Evolutionary conservation across 2,329 filamentous ascomycete genomes (phyloP), one percentile per base, ranked within the genome.

Genomic region (Pezicula neosporulosa): DNA sequence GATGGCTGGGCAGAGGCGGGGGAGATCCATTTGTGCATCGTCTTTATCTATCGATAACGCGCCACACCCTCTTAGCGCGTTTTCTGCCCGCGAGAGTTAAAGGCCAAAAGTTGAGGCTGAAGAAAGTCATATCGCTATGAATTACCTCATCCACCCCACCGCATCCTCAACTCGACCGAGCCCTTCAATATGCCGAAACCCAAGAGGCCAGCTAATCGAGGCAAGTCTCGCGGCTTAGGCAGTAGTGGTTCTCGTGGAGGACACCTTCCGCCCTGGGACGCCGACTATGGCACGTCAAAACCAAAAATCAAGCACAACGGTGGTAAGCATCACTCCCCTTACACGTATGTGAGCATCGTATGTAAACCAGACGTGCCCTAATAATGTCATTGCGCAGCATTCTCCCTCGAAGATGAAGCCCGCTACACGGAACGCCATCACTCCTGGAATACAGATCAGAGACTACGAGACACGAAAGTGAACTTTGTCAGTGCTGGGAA

Each of bases 401-500:
- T 65, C 46, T 64, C 65, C 10, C 48, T 86, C 65, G 72, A 73
- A 56, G 77, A 85, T 57, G 81, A 83, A 66, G 81, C 80, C 35
- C 73, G 73, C 19, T 82, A 81, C 59, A 82, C 79, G 12, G 77
- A 77, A 61, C 72, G 68, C 16, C 75, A 79, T 57, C 68, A 70
- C 38, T 70, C 69, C 43, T 77, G 75, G 66, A 72, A 73, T 50
- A 65, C 72, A 3, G 72, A 74, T 54, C 67, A 70, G 46, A 75
- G 75, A 56, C 70, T 87, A 46, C 75, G 84, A 52, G 69, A 85
- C 59, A 72, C 76, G 49, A 70, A 71, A 21, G 74, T 87, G 47
- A 65, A 68, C 2, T 88, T 88, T 62, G 76, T 87, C 53, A 83
- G 80, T 62, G 82, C 81, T 33, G 81, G 81, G 19, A 68, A 67